Base-by-base conservation (phyloP, 345 rosid genomes). In the Streptanthus diversifolius region DNA sequence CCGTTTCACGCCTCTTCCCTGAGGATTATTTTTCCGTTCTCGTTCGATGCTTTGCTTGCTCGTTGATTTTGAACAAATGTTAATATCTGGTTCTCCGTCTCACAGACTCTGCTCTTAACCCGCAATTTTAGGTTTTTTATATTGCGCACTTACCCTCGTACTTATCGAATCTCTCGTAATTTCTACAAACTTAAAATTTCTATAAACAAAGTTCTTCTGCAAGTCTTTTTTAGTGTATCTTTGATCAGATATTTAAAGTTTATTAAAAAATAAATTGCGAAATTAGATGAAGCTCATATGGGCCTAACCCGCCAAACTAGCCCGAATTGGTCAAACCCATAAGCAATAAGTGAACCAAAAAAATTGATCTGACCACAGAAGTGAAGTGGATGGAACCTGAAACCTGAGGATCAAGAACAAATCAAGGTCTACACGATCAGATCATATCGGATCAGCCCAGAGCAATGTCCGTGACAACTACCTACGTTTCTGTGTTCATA, bases 61-160 rank as follows among this genome's bases (percentile, higher is more conserved):
- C 29, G 35, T 54, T 47, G 9, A 13, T 17, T 44, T 45, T 35
- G 22, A 41, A 40, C 48, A 43, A 64, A 36, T 73, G 41, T 24
- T 12, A 54, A 17, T 44, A 22, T 73, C 66, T 54, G 56, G 5
- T 54, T 63, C 39, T 63, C 27, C 40, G 61, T 63, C 55, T 43
- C 53, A 35, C 25, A 29, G 54, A 39, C 61, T 47, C 33, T 56
- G 55, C 8, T 13, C 43, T 43, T 30, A 5, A n/a, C 66, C 68
- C 40, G 40, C 60, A 49, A 0, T 29, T 61, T 71, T 62, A 73
- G 71, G 48, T 64, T 73, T 55, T 55, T 5, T 8, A 41, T 73
- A 35, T 73, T 73, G 49, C 58, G 4, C 13, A 12, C 3, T 44
- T 55, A 33, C 58, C 77, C 77, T 73, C 58, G 1, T 44, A 56